Evolutionary conservation across 2,329 filamentous ascomycete genomes (phyloP), one percentile per base, ranked within the genome.

Genomic region (Diplodia intermedia): DNA sequence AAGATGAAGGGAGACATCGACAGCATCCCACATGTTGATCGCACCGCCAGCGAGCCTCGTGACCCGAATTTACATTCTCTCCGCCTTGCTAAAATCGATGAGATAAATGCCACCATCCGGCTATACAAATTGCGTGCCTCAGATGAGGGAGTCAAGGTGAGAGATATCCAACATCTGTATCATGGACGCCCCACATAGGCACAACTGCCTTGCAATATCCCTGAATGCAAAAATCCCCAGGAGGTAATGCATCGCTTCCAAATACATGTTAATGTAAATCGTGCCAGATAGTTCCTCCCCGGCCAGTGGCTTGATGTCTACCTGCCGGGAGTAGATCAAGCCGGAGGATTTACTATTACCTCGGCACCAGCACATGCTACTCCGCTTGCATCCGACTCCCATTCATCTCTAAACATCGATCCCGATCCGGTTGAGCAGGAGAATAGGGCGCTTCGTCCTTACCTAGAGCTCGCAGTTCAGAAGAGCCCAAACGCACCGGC

Each of bases 241-340:
- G 40, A 47, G 40, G 43, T 1, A 20, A 20, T 14, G 9, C 18
- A n/a, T 47, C 40, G 15, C 71, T 61, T 69, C 68, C 65, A 68
- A 69, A 60, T 2, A 40, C 38, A 7, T 53, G 12, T 15, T 68
- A 23, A 65, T 15, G 23, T 31, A 29, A 63, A 53, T 67, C 14
- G 20, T 23, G 36, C 15, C 31, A 20, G 55, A 52, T 78, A 91
- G 85, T 96, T 95, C 79, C 84, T 89, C 6, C 88, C 93, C 5
- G 93, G 93, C 66, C 93, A 97, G 83, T 97, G 93, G 92, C 85
- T 97, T 67, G 93, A 97, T 77, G 89, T 93, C 7, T 90, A 91
- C 76, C 86, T 93, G 65, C 92, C 93, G 1, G 83, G 82, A 47
- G 80, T 92, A 54, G 74, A 85, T 53, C 88, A 90, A 76, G 89